Conservation (phyloP, 306 rosid genomes). For the Casuarina glauca region DNA sequence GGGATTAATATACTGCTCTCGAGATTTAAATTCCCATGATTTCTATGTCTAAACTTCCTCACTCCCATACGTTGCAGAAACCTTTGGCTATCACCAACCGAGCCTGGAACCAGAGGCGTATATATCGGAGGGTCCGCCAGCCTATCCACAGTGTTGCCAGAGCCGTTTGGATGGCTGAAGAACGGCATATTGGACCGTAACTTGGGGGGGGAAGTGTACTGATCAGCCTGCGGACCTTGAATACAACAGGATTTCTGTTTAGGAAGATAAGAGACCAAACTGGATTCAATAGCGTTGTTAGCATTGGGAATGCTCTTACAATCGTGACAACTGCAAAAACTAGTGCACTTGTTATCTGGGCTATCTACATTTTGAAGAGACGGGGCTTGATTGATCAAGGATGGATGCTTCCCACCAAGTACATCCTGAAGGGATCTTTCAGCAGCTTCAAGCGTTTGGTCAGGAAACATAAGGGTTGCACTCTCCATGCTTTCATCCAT, state of each 20-base stretch:
- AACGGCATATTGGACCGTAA: not conserved
- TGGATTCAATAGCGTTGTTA: slow-evolving; percentile 4
- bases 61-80: not conserved
- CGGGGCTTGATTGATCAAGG: not conserved
- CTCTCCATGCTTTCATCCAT: slow-evolving; percentile 10
- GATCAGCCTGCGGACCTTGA: too few species aligned
- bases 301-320: not conserved
- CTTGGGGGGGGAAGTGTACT: not conserved
- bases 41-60: not conserved
- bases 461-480: not conserved
- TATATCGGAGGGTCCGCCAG: not conserved
- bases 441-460: not conserved
- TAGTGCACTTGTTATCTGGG: not conserved
- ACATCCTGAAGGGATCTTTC: slow-evolving; percentile 6
- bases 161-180: not conserved
- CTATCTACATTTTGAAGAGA: not conserved
- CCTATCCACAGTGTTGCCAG: not conserved
- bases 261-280: not conserved
- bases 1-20: not conserved
- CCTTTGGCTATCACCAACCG: not conserved
- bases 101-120: not conserved
- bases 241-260: not conserved
- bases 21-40: not conserved
- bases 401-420: slow-evolving; percentile 9
- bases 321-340: not conserved